Conservation (phyloP, 2,329 filamentous ascomycete genomes). For the Neonectria sp. region DNA sequence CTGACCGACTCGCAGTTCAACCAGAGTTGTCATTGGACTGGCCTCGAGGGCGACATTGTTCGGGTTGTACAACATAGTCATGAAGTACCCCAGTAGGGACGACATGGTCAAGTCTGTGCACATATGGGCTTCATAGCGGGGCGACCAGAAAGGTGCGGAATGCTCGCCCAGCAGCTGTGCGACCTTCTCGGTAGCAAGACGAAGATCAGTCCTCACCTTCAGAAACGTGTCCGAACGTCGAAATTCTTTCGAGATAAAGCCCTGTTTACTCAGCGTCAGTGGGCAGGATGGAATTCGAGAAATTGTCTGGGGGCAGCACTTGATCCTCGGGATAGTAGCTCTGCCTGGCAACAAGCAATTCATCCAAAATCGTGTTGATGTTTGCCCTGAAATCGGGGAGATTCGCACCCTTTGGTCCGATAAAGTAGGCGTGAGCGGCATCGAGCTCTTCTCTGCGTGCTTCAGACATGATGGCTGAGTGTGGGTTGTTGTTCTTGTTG, state of each 20-base stretch:
- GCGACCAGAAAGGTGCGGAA: constrained; percentile 63
- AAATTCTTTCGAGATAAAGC: constrained; percentile 55
- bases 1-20: constrained; percentile 61
- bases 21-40: constrained; percentile 60
- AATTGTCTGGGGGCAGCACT: constrained; percentile 35
- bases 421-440: constrained; percentile 56
- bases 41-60: constrained; percentile 65
- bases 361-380: constrained; percentile 57
- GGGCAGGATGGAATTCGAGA: fast-evolving
- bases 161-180: constrained; percentile 57
- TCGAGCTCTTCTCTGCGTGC: constrained; percentile 38
- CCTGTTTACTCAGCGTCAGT: constrained; percentile 12
- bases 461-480: not conserved
- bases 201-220: constrained; percentile 51
- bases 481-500: not conserved
- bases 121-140: constrained; percentile 65
- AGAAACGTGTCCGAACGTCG: constrained; percentile 54
- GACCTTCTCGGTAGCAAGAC: constrained; percentile 52
- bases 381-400: constrained; percentile 56
- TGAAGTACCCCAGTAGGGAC: constrained; percentile 61
- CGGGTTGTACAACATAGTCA: constrained; percentile 66
- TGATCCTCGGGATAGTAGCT: constrained; percentile 56
- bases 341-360: constrained; percentile 51
- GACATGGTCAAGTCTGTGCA: constrained; percentile 60
- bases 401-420: constrained; percentile 60